Evolutionary conservation across 2,329 filamentous ascomycete genomes (phyloP).

Genomic region (Ascochyta pisi): DNA sequence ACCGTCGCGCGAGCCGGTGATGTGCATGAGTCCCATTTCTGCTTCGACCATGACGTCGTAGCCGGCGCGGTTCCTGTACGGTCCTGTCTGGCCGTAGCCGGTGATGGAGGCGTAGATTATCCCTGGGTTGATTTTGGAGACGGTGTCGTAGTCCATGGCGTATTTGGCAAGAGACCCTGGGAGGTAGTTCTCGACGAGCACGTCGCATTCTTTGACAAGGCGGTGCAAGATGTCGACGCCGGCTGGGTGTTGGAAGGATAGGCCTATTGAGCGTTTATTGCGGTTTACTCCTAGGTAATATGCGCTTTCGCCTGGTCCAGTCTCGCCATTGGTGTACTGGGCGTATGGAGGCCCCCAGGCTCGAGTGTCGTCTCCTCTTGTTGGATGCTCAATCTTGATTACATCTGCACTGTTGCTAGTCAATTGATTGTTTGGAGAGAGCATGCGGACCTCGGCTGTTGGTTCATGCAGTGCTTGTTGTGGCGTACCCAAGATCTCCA

Average conservation of each 20-base stretch:
- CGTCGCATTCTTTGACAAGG: conserved; percentile 83
- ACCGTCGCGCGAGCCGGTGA: conserved; percentile 86
- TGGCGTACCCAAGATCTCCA: conserved; percentile 86
- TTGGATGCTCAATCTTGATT: conserved; percentile 96
- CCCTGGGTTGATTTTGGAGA: conserved; percentile 80
- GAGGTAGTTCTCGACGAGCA: conserved; percentile 96
- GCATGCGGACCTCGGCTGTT: conserved; percentile 40
- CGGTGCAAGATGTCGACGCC: conserved; percentile 88
- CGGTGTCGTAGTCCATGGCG: conserved; percentile 81
- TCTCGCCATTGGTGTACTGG: conserved; percentile 66
- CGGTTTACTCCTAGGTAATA: conserved; percentile 96
- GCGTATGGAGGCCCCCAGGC: conserved; percentile 98
- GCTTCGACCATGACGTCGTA: conserved; percentile 99
- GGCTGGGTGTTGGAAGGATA: conserved; percentile 86
- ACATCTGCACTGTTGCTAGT: conserved; percentile 76
- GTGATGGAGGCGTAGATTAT: conserved; percentile 97
- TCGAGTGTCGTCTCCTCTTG: conserved; percentile 77
- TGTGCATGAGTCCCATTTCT: conserved; percentile 98
- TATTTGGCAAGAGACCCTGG: conserved; percentile 91
- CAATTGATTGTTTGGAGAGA: conserved; percentile 16
- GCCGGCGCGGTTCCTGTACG: conserved; percentile 83
- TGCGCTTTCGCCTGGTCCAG: conserved; percentile 85
- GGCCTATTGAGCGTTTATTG: conserved; percentile 92
- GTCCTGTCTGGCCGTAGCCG: conserved; percentile 94
- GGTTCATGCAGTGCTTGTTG: conserved; percentile 39